Evolutionary conservation across 495 filamentous ascomycete species (phyloP).

Genomic region (Penicillium cataractarum): DNA sequence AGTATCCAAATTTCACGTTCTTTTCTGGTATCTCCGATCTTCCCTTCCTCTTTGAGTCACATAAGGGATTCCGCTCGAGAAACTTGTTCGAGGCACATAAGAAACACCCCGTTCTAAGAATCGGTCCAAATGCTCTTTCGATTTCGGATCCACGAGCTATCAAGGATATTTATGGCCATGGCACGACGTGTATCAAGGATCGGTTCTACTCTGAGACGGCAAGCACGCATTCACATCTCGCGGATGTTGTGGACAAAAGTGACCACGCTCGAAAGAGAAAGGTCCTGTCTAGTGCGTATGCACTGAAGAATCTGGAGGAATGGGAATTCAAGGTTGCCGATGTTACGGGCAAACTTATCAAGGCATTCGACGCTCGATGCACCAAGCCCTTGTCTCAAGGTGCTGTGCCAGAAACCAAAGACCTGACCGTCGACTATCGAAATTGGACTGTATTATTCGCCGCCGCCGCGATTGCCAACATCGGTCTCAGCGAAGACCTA

Average conservation of each 20-base stretch:
- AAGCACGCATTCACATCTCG: conserved; percentile 43
- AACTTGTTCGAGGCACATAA: conserved; percentile 40
- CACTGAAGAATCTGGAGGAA: conserved; percentile 50
- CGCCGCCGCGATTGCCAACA: conserved; percentile 48
- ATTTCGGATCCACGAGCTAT: conserved; percentile 42
- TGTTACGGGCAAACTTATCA: conserved; percentile 37
- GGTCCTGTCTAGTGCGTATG: conserved; percentile 47
- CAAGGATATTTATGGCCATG: conserved; percentile 57
- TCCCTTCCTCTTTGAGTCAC: conserved; percentile 36
- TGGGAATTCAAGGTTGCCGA: conserved; percentile 56
- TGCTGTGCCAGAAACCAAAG: conserved; percentile 8
- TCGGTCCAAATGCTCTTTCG: conserved; percentile 52
- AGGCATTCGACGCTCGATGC: conserved; percentile 28
- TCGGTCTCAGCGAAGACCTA: conserved; percentile 33
- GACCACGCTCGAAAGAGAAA: conserved; percentile 48
- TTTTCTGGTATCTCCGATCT: conserved; percentile 44
- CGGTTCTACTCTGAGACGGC: conserved; percentile 38
- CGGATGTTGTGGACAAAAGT: conserved; percentile 41
- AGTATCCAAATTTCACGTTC: conserved; percentile 39
- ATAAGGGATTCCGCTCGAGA: conserved; percentile 34
- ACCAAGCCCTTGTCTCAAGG: not conserved
- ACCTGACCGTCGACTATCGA: conserved; percentile 37
- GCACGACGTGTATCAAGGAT: conserved; percentile 49
- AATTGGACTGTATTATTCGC: conserved; percentile 37
- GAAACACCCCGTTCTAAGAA: conserved; percentile 46